These are phyloP conservation scores for Hibiscus mutabilis DNA, from an alignment of 345 rosid species.

Conservation along the genomic window DNA sequence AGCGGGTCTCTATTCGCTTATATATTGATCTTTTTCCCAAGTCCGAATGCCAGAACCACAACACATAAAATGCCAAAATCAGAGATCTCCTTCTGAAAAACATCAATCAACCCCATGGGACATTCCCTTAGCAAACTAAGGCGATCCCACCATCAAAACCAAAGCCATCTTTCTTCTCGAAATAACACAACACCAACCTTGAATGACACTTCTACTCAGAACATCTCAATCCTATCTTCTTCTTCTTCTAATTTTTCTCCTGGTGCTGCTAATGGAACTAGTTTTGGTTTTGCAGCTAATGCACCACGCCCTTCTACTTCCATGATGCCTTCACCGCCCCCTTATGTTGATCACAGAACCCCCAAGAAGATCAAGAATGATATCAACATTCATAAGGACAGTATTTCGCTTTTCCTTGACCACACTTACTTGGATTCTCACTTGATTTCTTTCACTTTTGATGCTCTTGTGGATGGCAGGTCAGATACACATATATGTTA, in stretches of 20 bases:
- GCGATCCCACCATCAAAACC: neutral
- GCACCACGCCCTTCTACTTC: conserved; percentile 2
- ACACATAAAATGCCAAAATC: conserved; percentile 1
- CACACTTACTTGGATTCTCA: conserved; percentile 23
- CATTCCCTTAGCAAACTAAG: conserved; percentile 2
- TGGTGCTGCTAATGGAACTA: neutral
- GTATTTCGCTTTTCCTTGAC: conserved; percentile 27
- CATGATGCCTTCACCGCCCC: conserved; percentile 2
- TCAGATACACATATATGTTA: too few relatives aligned
- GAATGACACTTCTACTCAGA: neutral
- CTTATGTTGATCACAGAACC: conserved; percentile 31
- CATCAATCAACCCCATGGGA: neutral
- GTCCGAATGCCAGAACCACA: neutral
- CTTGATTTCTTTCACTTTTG: conserved; percentile 44
- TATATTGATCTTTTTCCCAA: neutral
- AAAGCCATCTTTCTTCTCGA: neutral
- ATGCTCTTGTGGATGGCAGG: conserved; percentile 49
- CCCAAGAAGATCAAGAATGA: conserved; percentile 39
- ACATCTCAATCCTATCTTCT: neutral
- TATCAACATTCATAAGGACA: conserved; percentile 37
- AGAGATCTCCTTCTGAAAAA: neutral
- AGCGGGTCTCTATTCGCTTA: too few relatives aligned
- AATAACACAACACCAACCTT: neutral
- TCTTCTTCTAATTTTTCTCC: neutral
- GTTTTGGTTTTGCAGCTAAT: neutral